These are phyloP conservation scores for Hansenula sp. DNA, from an alignment of 1,139 yeast species.

Conservation along the genomic window DNA sequence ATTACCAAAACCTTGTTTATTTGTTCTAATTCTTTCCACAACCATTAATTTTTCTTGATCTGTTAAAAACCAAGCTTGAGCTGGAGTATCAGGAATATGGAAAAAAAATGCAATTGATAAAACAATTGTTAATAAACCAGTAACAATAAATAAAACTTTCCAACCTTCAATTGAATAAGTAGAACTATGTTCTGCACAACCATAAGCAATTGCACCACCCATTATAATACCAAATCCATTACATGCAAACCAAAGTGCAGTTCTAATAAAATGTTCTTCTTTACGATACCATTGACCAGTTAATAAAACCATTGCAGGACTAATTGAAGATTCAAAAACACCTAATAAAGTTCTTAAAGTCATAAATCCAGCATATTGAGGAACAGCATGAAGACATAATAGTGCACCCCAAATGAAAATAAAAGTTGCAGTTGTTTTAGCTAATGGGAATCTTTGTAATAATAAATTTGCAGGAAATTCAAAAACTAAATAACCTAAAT, in stretches of 20 bases:
- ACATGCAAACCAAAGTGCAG: slow-evolving; percentile 44
- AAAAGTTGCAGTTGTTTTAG: slow-evolving; percentile 32
- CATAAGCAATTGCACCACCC: slow-evolving; percentile 43
- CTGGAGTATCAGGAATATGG: slow-evolving; percentile 46
- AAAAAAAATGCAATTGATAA: slow-evolving; percentile 39
- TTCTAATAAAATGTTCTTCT: slow-evolving; percentile 46
- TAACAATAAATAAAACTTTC: slow-evolving; percentile 41
- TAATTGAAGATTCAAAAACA: slow-evolving; percentile 39
- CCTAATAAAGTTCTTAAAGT: slow-evolving; percentile 41
- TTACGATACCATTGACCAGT: slow-evolving; percentile 51
- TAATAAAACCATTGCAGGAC: slow-evolving; percentile 49
- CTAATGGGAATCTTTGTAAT: slow-evolving; percentile 39
- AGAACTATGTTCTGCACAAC: slow-evolving; percentile 29
- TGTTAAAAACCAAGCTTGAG: slow-evolving; percentile 42
- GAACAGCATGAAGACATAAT: slow-evolving; percentile 37
- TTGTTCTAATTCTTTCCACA: slow-evolving; percentile 42
- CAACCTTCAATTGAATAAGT: slow-evolving; percentile 37
- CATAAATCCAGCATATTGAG: slow-evolving; percentile 36
- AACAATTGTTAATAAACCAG: slow-evolving; percentile 43
- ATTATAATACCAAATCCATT: slow-evolving; percentile 38
- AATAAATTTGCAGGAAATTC: slow-evolving; percentile 41
- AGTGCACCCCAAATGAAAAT: slow-evolving; percentile 43
- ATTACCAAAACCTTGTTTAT: slow-evolving; percentile 52
- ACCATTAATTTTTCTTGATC: slow-evolving; percentile 46
- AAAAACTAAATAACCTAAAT: slow-evolving; percentile 46